These are phyloP conservation scores for Catunica adiposa DNA, from an alignment of 2,329 filamentous ascomycete species.

Conservation along the genomic window DNA sequence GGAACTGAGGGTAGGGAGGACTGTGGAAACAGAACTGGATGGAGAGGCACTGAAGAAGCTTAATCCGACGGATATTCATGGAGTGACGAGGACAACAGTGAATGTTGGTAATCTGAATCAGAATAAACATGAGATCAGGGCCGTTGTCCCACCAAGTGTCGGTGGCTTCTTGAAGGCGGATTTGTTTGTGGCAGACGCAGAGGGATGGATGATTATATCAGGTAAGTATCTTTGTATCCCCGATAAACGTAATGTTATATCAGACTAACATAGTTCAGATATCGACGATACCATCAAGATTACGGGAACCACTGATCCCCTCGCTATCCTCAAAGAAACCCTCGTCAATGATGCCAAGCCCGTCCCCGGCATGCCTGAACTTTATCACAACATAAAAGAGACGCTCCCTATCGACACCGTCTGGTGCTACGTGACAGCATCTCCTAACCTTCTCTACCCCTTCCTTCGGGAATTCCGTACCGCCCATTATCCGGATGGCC, in stretches of 20 bases:
- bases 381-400: constrained; percentile 52
- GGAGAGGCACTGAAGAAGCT: constrained; percentile 20
- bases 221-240: constrained; percentile 30
- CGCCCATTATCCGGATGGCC: constrained; percentile 55
- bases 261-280: constrained; percentile 31
- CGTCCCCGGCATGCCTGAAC: constrained; percentile 65
- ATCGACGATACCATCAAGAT: constrained; percentile 93
- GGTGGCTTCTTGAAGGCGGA: constrained; percentile 44
- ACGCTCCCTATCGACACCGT: constrained; percentile 42
- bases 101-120: constrained; percentile 32
- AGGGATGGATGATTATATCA: constrained; percentile 73
- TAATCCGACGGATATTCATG: constrained; percentile 50
- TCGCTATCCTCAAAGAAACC: constrained; percentile 67
- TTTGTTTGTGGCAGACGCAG: constrained; percentile 57
- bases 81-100: constrained; percentile 50
- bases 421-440: constrained; percentile 88
- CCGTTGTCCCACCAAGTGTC: constrained; percentile 33
- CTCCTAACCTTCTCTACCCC: constrained; percentile 84
- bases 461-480: constrained; percentile 64
- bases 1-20: constrained; percentile 53
- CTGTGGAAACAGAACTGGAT: constrained; percentile 26
- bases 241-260: neutral
- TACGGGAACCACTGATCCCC: constrained; percentile 63
- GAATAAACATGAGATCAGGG: constrained; percentile 29
- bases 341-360: constrained; percentile 61